phyloP scores from a whole-genome alignment of 1,284 basidiomycete species.

The Ganoderma meredithae region DNA sequence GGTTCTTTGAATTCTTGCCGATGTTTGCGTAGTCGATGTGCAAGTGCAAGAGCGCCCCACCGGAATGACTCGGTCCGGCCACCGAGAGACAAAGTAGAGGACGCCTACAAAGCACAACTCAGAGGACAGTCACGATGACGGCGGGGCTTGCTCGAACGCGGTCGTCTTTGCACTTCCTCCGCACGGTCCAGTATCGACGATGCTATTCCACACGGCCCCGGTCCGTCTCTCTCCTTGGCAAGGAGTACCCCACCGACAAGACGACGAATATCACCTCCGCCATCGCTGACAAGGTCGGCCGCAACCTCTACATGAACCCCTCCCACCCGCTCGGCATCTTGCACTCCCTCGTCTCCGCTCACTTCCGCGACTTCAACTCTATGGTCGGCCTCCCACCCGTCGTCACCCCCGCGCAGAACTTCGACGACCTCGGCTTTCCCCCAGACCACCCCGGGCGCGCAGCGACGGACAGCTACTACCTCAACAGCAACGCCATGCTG shows the following conservation, averaged over 20 bases:
- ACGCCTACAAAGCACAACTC: conserved; percentile 6
- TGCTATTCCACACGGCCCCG: conserved; percentile 29
- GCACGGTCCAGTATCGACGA: conserved; percentile 22
- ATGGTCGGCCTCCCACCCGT: conserved; percentile 83
- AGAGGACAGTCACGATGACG: conserved; percentile 23
- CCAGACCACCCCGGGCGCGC: conserved; percentile 92
- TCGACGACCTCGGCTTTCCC: conserved; percentile 96
- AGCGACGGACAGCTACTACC: conserved; percentile 94
- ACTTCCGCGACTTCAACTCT: conserved; percentile 78
- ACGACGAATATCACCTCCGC: conserved; percentile 88
- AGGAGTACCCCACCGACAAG: conserved; percentile 73
- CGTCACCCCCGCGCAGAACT: conserved; percentile 93
- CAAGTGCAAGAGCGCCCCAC: background rate
- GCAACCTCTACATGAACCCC: conserved; percentile 78
- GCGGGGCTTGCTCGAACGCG: conserved; percentile 20
- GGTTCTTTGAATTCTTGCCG: background rate
- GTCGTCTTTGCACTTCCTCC: conserved; percentile 19
- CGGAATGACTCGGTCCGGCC: conserved; percentile 8
- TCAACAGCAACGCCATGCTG: conserved; percentile 91
- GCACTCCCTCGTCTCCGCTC: conserved; percentile 83
- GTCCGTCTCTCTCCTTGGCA: conserved; percentile 53
- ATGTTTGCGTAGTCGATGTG: background rate
- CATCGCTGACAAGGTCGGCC: conserved; percentile 79
- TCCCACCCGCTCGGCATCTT: conserved; percentile 91
- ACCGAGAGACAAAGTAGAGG: conserved; percentile 2